Evolutionary conservation across 805 yeast species (phyloP).

Genomic region (Myxozyma melibiosi): DNA sequence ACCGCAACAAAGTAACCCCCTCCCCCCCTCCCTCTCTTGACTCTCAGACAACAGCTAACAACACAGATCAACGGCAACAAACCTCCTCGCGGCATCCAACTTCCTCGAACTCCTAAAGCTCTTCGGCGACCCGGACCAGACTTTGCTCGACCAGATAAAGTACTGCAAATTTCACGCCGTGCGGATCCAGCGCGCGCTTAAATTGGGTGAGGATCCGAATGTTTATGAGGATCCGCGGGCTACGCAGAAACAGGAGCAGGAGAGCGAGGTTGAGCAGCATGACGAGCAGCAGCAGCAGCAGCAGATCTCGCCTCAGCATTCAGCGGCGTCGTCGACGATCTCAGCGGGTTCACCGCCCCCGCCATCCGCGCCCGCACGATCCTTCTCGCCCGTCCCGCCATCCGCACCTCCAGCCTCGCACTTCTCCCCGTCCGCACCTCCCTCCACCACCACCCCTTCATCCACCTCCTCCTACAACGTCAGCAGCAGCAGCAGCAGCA

Average conservation of each 20-base stretch:
- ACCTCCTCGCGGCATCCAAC: slow-evolving; percentile 56
- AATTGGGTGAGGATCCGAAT: slow-evolving; percentile 60
- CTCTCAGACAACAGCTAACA: slow-evolving; percentile 4
- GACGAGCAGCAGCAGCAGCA: not conserved
- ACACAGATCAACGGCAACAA: slow-evolving; percentile 48
- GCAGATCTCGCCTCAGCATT: not conserved
- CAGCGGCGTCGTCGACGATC: not conserved
- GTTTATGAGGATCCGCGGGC: slow-evolving; percentile 49
- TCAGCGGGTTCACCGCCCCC: not conserved
- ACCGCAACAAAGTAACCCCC: slow-evolving; percentile 44
- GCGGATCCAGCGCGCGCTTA: slow-evolving; percentile 54
- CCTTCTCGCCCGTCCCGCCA: not conserved
- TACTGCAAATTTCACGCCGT: slow-evolving; percentile 67
- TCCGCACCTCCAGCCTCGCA: slow-evolving; percentile 3
- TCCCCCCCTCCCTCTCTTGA: too few species aligned
- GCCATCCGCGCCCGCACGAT: not conserved
- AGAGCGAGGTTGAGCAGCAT: not conserved
- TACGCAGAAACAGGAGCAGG: not conserved
- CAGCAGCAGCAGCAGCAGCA: slow-evolving; percentile 16
- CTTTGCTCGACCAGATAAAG: slow-evolving; percentile 49
- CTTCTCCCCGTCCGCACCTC: slow-evolving; percentile 29
- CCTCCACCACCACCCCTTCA: slow-evolving; percentile 23
- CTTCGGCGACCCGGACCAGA: slow-evolving; percentile 37
- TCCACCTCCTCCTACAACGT: slow-evolving; percentile 20
- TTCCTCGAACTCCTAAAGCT: slow-evolving; percentile 55